Base-by-base conservation (phyloP, 805 yeast genomes). In the Kockiozyma suomiensis region DNA sequence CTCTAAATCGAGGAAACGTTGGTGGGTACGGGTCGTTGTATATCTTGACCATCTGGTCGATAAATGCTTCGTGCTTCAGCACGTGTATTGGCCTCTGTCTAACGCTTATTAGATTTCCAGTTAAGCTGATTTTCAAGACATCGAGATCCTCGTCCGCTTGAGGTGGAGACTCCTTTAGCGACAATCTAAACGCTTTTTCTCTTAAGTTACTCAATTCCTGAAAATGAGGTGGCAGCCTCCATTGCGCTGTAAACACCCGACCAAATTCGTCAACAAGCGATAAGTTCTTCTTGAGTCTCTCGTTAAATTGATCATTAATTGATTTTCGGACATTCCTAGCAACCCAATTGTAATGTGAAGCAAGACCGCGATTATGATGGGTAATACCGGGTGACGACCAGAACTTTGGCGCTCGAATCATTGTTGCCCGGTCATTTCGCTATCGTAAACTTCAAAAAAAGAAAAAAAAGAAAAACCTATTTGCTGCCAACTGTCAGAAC, bases 191-290 rank as follows among this genome's bases (percentile, higher is more conserved):
- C 38, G 6, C 17, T 47, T 23, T 38, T 3, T 33, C 40, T 17
- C 23, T 23, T 10, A 47, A 17, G 13, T 30, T 17, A 13, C 40
- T n/a, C 17, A 49, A 17, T 25, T 49, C 52, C 33, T 37, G 43
- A 33, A 32, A 53, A 4, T 46, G 47, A 4, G 54, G 12, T 10
- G 61, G 61, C 15, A 43, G n/a, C 25, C 62, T 38, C 62, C 62
- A 59, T 6, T 28, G 19, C 30, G 59, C 51, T 17, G 62, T 59
- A 26, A 59, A 59, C 30, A 59, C 62, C 8, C 62, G 59, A 17
- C 62, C 62, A 26, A 49, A 32, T 35, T 50, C 43, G 30, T 54
- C 58, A 7, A 49, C 25, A 15, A 54, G 30, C 25, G 53, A 57
- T 25, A 32, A 25, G 6, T 28, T 38, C 37, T 3, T 12, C 7